These are phyloP conservation scores for Luffa acutangula DNA, from an alignment of 306 rosid genomes.

Conservation along the genomic window DNA sequence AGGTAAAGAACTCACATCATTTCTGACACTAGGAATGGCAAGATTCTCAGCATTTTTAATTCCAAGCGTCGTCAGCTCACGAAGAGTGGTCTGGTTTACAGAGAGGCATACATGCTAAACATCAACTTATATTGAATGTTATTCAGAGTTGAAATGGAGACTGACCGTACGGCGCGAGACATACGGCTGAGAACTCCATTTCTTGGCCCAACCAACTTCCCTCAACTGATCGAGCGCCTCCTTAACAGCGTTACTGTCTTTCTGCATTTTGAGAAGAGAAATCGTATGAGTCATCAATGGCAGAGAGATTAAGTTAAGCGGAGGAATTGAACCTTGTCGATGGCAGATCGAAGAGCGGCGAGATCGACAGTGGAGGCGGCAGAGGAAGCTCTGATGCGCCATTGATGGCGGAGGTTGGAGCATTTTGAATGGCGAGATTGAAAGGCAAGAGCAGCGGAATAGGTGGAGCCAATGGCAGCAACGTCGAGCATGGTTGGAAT, in stretches of 20 bases:
- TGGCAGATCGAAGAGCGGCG: slow-evolving; percentile 62
- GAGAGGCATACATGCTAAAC: slow-evolving; percentile 4
- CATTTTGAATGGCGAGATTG: neutral
- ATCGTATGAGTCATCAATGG: neutral
- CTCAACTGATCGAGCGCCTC: slow-evolving; percentile 70
- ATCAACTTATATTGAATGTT: slow-evolving; percentile 12
- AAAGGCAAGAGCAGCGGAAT: neutral
- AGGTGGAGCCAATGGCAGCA: neutral
- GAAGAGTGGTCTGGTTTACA: slow-evolving; percentile 58
- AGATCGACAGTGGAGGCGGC: slow-evolving; percentile 73
- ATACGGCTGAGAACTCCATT: slow-evolving; percentile 95
- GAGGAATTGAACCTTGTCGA: slow-evolving; percentile 42
- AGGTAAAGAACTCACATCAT: slow-evolving; percentile 49
- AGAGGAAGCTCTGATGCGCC: slow-evolving; percentile 39
- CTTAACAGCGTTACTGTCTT: slow-evolving; percentile 69
- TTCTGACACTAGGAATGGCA: slow-evolving; percentile 93
- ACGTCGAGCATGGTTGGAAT: neutral
- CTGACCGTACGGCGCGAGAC: slow-evolving; percentile 95
- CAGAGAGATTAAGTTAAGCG: neutral
- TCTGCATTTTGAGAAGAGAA: slow-evolving; percentile 29
- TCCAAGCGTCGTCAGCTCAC: slow-evolving; percentile 81
- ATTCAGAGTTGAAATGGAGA: slow-evolving; percentile 42
- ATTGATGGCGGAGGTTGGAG: slow-evolving; percentile 22
- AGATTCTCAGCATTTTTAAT: slow-evolving; percentile 86
- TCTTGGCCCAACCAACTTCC: slow-evolving; percentile 87